Percentiles rank a stretch among this genome's conserved stretches.
Conservation (phyloP, 1,284 basidiomycete species). For the Singerocomus inundabilis region DNA sequence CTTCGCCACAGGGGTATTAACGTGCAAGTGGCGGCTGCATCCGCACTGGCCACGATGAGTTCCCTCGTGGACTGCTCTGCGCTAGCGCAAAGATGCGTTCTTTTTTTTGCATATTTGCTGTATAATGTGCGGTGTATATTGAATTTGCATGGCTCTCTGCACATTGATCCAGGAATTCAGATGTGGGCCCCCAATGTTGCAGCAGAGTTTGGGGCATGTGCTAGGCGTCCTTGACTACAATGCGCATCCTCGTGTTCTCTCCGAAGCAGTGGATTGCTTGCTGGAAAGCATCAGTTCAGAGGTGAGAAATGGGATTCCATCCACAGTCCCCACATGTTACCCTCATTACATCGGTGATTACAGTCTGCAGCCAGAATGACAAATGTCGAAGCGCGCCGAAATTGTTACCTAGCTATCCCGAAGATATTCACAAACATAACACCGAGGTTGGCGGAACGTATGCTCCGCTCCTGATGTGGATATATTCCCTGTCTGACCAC, state of each 20-base stretch:
- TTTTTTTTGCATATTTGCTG: slow-evolving; percentile 6
- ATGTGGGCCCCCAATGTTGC: slow-evolving; percentile 51
- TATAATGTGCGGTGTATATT: slow-evolving; percentile 16
- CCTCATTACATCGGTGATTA: slow-evolving; percentile 26
- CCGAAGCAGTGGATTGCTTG: slow-evolving; percentile 55
- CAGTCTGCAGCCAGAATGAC: slow-evolving; percentile 45
- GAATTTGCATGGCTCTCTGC: slow-evolving; percentile 20
- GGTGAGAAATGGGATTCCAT: slow-evolving; percentile 39
- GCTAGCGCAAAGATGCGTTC: slow-evolving; percentile 68
- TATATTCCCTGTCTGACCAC: slow-evolving; percentile 13
- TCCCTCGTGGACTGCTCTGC: slow-evolving; percentile 59
- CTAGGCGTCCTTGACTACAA: slow-evolving; percentile 74
- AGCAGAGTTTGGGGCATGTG: slow-evolving; percentile 78
- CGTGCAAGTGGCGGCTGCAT: slow-evolving; percentile 76
- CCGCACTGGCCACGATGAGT: slow-evolving; percentile 66
- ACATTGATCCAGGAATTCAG: slow-evolving; percentile 71
- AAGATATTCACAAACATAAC: slow-evolving; percentile 52
- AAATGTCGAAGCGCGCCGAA: slow-evolving; percentile 67
- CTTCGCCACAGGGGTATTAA: slow-evolving; percentile 63
- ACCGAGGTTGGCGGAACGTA: slow-evolving; percentile 46
- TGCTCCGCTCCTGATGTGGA: slow-evolving; percentile 26
- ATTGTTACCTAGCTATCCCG: slow-evolving; percentile 68
- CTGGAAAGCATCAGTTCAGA: slow-evolving; percentile 54
- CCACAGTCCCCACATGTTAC: slow-evolving; percentile 24
- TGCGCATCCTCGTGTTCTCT: slow-evolving; percentile 50